A percentile compares a stretch with the other conserved stretches of the same genome.
phyloP scores from a whole-genome alignment of 768 basidiomycete genomes.

The Termitomyces sp. region DNA sequence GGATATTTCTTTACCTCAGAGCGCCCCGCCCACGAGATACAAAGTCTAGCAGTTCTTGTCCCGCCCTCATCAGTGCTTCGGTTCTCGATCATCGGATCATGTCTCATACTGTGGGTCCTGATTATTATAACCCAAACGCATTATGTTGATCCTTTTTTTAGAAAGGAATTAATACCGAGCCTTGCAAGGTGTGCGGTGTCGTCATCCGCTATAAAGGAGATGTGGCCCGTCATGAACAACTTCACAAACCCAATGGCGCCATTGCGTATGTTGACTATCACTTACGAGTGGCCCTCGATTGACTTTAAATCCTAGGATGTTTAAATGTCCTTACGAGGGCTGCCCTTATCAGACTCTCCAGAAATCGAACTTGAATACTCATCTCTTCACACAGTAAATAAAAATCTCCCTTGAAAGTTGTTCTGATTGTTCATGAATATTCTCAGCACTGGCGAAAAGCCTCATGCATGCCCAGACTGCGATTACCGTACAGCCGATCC shows the following conservation, averaged over 20 bases:
- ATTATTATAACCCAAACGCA: background rate
- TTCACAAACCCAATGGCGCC: constrained; percentile 6
- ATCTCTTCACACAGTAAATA: constrained; percentile 25
- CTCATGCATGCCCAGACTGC: constrained; percentile 22
- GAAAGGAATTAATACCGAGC: constrained; percentile 15
- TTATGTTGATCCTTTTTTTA: background rate
- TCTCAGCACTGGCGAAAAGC: constrained; percentile 22
- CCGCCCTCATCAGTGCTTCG: background rate
- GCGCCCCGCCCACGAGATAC: background rate
- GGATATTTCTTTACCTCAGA: background rate
- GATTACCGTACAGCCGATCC: constrained; percentile 22
- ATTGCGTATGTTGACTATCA: background rate
- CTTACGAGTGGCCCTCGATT: background rate
- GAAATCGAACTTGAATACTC: constrained; percentile 25
- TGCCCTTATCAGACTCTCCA: constrained; percentile 25
- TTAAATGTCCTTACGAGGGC: constrained; percentile 19
- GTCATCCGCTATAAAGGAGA: constrained; percentile 17
- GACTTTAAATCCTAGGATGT: constrained; percentile 16
- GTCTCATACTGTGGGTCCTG: constrained; percentile 7
- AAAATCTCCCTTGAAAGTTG: background rate
- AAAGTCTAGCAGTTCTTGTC: background rate
- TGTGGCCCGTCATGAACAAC: constrained; percentile 14
- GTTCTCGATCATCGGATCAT: constrained; percentile 7
- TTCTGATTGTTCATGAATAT: background rate
- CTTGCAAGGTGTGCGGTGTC: constrained; percentile 13